Base-by-base conservation (phyloP, 208 protist species). In the Leishmania turanica region DNA sequence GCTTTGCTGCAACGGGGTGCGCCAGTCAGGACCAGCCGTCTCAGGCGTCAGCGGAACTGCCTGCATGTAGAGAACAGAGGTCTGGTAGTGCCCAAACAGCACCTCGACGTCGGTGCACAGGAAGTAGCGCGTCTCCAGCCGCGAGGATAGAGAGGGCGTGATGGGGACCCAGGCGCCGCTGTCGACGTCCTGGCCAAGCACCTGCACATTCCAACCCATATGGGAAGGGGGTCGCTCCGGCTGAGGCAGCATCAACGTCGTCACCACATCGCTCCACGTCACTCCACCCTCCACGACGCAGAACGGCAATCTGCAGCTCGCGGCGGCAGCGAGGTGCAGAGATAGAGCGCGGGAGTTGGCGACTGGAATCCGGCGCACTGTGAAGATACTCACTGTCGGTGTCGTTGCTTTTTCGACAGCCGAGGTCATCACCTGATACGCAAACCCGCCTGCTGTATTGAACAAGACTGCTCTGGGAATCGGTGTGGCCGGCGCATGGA, bases 21-120 rank as follows among this genome's bases (percentile, higher is more conserved):
- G 77, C 78, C 74, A 81, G 66, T 81, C 82, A 3, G 56, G 72
- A 3, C 71, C 78, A 5, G 42, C 54, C 21, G 68, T 37, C 31
- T 69, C 56, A 3, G 66, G 5, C 24, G 74, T 34, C 49, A 79
- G 71, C 5, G 56, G 82, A 27, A 65, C 27, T 15, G 78, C 77
- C 45, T 78, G 69, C 79, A 87, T 78, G 76, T 84, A 65, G 19
- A 87, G 71, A 31, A 17, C 56, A 1, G 76, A 66, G 1, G 75
- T 69, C 21, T 51, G 24, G 62, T 87, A 87, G 62, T 87, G 66
- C 45, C 53, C 51, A 54, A 87, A 87, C 34, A 87, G 65, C 75
- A 87, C 79, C 58, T 87, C 84, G 45, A 87, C 79, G 21, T 87
- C 77, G 42, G 84, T 87, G 27, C 75, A 77, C 60, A 87, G 75